Percentiles rank a stretch among this genome's conserved stretches.
Evolutionary conservation across 148 eudicot species (phyloP).

Genomic region (Vaccinium darrowii): DNA sequence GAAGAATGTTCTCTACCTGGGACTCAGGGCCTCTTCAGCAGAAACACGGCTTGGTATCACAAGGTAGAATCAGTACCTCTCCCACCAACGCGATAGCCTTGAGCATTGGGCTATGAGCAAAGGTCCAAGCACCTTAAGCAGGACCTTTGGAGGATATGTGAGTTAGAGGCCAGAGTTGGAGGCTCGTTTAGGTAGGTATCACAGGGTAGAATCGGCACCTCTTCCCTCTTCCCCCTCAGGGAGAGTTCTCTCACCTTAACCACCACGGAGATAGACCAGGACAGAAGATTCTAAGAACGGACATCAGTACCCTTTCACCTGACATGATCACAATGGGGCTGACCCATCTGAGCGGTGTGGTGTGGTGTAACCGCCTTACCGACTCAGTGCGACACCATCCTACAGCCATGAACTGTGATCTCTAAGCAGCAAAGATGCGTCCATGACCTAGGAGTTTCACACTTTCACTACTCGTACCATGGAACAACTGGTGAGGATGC

Average conservation of each 20-base stretch:
- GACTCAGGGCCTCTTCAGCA: neutral
- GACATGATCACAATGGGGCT: neutral
- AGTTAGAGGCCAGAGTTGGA: neutral
- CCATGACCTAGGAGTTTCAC: neutral
- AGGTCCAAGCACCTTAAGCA: neutral
- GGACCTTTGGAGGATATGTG: neutral
- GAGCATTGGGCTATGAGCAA: neutral
- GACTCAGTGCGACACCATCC: neutral
- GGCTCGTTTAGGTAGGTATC: neutral
- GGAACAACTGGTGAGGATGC: neutral
- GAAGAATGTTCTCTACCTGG: neutral
- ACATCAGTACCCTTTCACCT: neutral
- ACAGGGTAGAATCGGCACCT: no score
- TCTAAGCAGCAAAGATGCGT: neutral
- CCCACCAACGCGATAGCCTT: neutral
- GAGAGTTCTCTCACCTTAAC: neutral
- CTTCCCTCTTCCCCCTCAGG: neutral
- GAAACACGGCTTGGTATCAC: neutral
- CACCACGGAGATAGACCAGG: neutral
- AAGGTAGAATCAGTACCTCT: neutral
- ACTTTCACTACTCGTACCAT: neutral
- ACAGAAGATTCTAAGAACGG: neutral
- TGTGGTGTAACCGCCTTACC: neutral
- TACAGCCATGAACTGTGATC: neutral
- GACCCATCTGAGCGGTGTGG: neutral